Evolutionary conservation across 164 flowering plant genomes (phyloP), one percentile per base, ranked within the genome.

Genomic region (Berberis thunbergii): DNA sequence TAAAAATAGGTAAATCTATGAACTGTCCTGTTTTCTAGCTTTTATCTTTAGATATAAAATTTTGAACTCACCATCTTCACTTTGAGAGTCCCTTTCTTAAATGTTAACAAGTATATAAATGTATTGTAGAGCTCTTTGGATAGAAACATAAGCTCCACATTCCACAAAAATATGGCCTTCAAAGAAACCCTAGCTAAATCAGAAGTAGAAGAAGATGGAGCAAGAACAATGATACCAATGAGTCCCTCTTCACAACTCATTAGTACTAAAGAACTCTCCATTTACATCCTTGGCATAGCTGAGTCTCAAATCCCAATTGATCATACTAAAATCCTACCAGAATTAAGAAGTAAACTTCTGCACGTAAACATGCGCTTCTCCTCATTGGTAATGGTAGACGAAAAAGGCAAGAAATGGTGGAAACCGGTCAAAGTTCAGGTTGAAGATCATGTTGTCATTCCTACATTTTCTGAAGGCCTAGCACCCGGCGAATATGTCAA

Each of bases 211-310:
- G 26, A 26, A 26, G 26, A 26, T 26, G 26, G 26, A 26, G 26
- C 26, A 26, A 26, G 26, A 26, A 26, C 26, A 26, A 26, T 26
- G 26, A 26, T 26, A 58, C 72, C 67, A 12, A 41, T 69, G 45
- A 59, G 66, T 40, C 72, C 63, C 11, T 64, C 49, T 5, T 69
- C 72, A 26, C 67, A 69, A 45, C 63, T 55, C 54, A 26, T 69
- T 13, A 64, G 58, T 61, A 63, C 67, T 5, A 50, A 61, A 4
- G 43, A 42, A 48, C 67, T 69, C 8, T 69, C 72, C 10, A 43
- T 69, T 2, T 39, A 39, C 57, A 63, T 69, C 12, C 26, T 63
- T 12, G 67, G 38, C 1, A 52, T 69, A 1, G 66, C 49, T 2
- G 62, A 64, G 40, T 64, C 62, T 1, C 63, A 63, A 38, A 40